Conservation (phyloP, 1,284 basidiomycete species). For the Sanghuangporus baumii region DNA sequence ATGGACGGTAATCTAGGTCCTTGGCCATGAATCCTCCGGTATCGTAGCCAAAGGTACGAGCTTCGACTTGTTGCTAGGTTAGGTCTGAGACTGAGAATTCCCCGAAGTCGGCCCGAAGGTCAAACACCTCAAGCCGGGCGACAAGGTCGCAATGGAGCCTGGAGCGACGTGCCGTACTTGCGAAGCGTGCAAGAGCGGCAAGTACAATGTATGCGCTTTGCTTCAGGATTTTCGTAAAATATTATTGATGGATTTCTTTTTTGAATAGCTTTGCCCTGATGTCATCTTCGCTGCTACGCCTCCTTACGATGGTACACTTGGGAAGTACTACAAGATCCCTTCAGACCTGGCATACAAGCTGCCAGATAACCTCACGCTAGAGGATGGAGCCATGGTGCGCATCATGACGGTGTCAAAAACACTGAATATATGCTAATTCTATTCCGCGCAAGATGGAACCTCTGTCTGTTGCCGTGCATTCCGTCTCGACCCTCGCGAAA, state of each 20-base stretch:
- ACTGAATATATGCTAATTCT: not conserved
- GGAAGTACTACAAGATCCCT: conserved; percentile 75
- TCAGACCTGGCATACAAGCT: conserved; percentile 71
- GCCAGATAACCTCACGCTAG: conserved; percentile 68
- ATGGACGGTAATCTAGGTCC: conserved; percentile 30
- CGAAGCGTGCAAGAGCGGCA: conserved; percentile 71
- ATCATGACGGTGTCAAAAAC: not conserved
- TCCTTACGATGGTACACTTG: conserved; percentile 84
- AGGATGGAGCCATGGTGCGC: conserved; percentile 79
- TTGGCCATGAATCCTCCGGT: conserved; percentile 57
- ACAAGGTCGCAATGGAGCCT: conserved; percentile 84
- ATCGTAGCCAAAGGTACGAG: conserved; percentile 33
- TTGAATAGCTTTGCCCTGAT: conserved; percentile 59
- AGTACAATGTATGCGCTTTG: conserved; percentile 60
- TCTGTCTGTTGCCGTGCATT: conserved; percentile 87
- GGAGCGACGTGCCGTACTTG: conserved; percentile 72
- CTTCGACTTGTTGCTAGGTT: not conserved
- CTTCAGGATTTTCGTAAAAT: not conserved
- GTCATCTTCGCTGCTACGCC: conserved; percentile 87
- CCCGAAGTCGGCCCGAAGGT: conserved; percentile 63
- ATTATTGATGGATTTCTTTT: not conserved
- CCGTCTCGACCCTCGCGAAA: conserved; percentile 72
- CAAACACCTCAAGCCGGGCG: conserved; percentile 71
- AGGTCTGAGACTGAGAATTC: not conserved
- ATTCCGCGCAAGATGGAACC: conserved; percentile 76